These are phyloP conservation scores for Carex parvula DNA, from an alignment of 176 grass and related monocot genomes.

Conservation along the genomic window DNA sequence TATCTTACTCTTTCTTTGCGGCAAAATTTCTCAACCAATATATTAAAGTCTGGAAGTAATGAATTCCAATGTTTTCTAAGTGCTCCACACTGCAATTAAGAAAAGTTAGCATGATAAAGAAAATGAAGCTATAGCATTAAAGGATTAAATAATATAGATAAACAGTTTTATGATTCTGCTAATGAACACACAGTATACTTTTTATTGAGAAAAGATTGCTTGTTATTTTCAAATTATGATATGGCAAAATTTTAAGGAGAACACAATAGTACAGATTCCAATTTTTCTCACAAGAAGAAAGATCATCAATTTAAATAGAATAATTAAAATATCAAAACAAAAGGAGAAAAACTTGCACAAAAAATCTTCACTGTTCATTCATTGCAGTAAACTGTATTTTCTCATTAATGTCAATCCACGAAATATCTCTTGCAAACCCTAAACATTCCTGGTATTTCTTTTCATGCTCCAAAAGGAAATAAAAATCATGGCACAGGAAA, in stretches of 20 bases:
- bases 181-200: background rate
- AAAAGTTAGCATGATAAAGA: background rate
- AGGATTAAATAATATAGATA: background rate
- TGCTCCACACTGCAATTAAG: conserved; percentile 54
- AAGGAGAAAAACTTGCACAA: background rate
- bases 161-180: background rate
- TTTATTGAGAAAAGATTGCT: background rate
- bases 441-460: background rate
- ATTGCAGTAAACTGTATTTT: background rate
- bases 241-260: background rate
- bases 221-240: background rate
- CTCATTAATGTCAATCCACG: background rate
- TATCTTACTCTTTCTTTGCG: conserved; percentile 48
- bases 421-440: background rate
- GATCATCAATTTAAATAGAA: background rate
- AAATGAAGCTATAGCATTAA: background rate
- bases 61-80: conserved; percentile 70
- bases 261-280: background rate
- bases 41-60: conserved; percentile 67
- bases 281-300: background rate
- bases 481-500: background rate
- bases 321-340: background rate
- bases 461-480: background rate
- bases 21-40: conserved; percentile 64
- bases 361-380: background rate